phyloP scores from a whole-genome alignment of 805 yeast species.

The Sporopachydermia lactativora region DNA sequence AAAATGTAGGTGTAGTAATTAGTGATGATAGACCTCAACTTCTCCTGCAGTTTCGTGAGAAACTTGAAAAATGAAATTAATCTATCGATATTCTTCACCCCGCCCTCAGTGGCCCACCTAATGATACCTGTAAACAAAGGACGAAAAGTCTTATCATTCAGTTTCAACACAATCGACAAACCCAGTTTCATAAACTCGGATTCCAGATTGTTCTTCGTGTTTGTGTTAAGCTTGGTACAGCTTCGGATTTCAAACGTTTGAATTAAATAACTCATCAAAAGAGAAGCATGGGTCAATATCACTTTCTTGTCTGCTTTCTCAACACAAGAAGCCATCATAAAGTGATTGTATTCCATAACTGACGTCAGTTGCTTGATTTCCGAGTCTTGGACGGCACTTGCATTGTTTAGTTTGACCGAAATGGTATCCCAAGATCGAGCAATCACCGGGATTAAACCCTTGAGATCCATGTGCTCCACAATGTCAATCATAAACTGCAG shows the following conservation, averaged over 20 bases:
- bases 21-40: slow-evolving; percentile 76
- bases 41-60: slow-evolving; percentile 72
- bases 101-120: slow-evolving; percentile 86
- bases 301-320: slow-evolving; percentile 59
- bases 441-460: slow-evolving; percentile 46
- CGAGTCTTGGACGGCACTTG: no score
- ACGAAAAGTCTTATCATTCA: slow-evolving; percentile 87
- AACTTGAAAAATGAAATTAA: slow-evolving; percentile 70
- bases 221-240: slow-evolving; percentile 45
- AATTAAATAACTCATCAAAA: slow-evolving; percentile 55
- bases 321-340: slow-evolving; percentile 48
- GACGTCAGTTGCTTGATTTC: slow-evolving; percentile 5
- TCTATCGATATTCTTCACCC: slow-evolving; percentile 42
- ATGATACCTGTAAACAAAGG: slow-evolving; percentile 80
- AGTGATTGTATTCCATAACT: slow-evolving; percentile 52
- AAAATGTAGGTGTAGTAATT: slow-evolving; percentile 74
- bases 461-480: slow-evolving; percentile 53
- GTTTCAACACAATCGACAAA: slow-evolving; percentile 67
- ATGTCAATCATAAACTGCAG: slow-evolving; percentile 43
- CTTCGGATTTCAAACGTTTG: slow-evolving; percentile 58
- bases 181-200: slow-evolving; percentile 61
- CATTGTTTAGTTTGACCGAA: slow-evolving; percentile 21
- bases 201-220: slow-evolving; percentile 72
- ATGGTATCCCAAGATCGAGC: slow-evolving; percentile 45
- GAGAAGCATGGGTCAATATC: slow-evolving; percentile 55